Evolutionary conservation across 495 filamentous ascomycete species (phyloP), one percentile per base, ranked within the genome.

Genomic region (Aspergillus egyptiacus): DNA sequence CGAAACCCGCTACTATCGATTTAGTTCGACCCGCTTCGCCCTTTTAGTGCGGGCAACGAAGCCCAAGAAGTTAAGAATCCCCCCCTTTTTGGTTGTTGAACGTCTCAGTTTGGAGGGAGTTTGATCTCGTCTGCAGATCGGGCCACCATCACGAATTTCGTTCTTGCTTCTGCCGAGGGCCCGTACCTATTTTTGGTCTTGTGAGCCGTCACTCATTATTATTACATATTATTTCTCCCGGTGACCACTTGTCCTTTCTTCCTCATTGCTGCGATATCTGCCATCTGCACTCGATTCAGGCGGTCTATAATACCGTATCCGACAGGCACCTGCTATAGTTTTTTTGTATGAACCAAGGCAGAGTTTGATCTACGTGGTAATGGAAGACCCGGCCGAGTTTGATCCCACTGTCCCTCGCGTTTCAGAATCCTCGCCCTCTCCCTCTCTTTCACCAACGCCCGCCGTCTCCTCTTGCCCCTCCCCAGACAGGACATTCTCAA

Each of bases 401-500:
- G 63, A 65, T 33, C 33, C 58, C 38, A 41, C 37, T 22, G 50
- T 58, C 43, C 53, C 57, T 49, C 62, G 63, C 15, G 54, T 59
- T 44, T 65, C 67, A 10, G 61, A 61, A 19, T 62, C 84, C 6
- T 82, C 84, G 30, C 84, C 84, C 40, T 84, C 81, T 35, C 74
- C 74, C 13, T 77, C 78, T 1, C 55, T 72, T 51, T 58, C 67
- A 19, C 85, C 88, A 17, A 81, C 77, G 11, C 78, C 80, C 9
- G 84, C 83, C 40, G 73, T 89, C 39, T 77, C 78, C 13, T 73
- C 80, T 20, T 75, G 76, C 48, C 82, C 77, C 38, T 75, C 72
- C n/a, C 78, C 83, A 42, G 83, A 81, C 46, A 82, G 88, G 25
- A 86, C 82, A 48, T 74, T 89, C 49, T 95, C 89, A 31, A 83